Evolutionary conservation across 2,329 filamentous ascomycete genomes (phyloP).

Genomic region (Diaporthe sp.): DNA sequence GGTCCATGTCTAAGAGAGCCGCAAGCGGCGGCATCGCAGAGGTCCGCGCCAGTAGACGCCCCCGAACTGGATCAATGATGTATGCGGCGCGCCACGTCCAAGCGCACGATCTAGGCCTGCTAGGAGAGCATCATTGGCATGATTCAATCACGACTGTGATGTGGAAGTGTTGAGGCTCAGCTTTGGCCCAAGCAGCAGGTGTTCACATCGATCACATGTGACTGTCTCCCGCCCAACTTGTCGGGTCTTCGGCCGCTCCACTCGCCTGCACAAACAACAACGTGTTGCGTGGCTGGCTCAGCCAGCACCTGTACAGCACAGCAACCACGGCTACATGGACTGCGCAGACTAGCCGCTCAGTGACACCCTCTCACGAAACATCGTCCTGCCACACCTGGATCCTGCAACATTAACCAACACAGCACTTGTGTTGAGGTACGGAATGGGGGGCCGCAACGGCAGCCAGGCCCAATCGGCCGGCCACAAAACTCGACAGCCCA

Average conservation of each 20-base stretch:
- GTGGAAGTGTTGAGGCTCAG: neutral
- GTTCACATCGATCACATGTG: neutral
- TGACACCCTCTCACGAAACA: conserved; percentile 20
- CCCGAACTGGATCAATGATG: conserved; percentile 23
- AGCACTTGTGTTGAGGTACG: neutral
- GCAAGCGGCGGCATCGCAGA: neutral
- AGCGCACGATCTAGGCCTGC: neutral
- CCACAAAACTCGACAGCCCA: conserved; percentile 6
- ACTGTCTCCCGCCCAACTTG: neutral
- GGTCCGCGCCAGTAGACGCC: neutral
- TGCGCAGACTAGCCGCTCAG: neutral
- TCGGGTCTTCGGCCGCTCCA: neutral
- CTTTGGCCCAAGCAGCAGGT: neutral
- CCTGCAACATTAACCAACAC: conserved; percentile 15
- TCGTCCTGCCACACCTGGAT: neutral
- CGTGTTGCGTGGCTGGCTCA: neutral
- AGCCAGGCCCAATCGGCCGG: neutral
- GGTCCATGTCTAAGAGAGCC: conserved; percentile 6
- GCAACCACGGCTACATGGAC: neutral
- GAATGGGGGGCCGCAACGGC: neutral
- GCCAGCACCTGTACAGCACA: neutral
- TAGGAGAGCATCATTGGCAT: neutral
- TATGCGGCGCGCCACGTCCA: conserved; percentile 8
- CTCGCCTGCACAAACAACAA: neutral
- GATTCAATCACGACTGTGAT: no score